phyloP scores from a whole-genome alignment of 768 basidiomycete species.

The Rubroboletus pulcherrimus region DNA sequence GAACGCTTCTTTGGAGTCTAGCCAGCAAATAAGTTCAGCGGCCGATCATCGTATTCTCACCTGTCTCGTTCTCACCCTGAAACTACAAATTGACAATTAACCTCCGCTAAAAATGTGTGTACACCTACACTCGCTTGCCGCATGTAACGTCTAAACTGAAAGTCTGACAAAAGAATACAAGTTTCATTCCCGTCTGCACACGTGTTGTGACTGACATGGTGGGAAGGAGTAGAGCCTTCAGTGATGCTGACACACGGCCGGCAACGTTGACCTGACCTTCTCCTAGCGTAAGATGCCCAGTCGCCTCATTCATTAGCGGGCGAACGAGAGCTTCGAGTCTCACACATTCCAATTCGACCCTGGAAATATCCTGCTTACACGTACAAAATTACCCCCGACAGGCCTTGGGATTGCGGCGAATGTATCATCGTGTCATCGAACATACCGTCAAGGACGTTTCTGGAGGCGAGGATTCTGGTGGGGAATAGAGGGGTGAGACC shows the following conservation, averaged over 20 bases:
- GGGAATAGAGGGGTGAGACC: neutral
- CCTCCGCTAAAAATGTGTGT: neutral
- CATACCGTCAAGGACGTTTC: neutral
- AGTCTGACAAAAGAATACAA: neutral
- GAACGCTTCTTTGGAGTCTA: neutral
- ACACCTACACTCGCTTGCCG: neutral
- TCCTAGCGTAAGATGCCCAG: neutral
- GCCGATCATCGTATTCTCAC: neutral
- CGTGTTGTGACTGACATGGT: neutral
- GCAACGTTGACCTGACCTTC: constrained; percentile 2
- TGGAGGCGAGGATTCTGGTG: neutral
- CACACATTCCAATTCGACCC: neutral
- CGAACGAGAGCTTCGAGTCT: neutral
- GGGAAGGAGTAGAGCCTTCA: neutral
- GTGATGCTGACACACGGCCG: neutral
- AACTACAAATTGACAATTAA: neutral
- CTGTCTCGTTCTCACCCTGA: neutral
- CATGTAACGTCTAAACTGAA: neutral
- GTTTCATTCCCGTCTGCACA: constrained; percentile 9
- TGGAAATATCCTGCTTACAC: constrained; percentile 2
- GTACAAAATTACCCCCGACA: constrained; percentile 4
- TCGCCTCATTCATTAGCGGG: neutral
- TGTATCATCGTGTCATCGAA: neutral
- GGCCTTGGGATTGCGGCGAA: neutral
- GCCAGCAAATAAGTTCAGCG: neutral